Percentiles rank a stretch among this genome's conserved stretches.
phyloP scores from a whole-genome alignment of 805 yeast species.

The Teunomyces stri region DNA sequence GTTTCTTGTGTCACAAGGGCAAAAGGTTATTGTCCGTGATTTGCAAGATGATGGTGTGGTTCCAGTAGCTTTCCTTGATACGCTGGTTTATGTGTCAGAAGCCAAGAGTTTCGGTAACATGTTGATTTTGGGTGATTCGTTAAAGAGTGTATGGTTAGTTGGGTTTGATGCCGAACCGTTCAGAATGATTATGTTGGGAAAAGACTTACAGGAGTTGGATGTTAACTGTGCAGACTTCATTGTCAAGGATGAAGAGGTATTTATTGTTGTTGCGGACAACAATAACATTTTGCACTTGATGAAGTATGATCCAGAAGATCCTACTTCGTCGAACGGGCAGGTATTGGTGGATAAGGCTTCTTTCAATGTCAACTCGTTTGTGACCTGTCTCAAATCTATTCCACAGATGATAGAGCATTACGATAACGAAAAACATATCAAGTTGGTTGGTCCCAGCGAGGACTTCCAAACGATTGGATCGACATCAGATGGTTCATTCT shows the following conservation, averaged over 20 bases:
- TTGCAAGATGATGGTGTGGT: conserved; percentile 84
- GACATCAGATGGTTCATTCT: conserved; percentile 76
- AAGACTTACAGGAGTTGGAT: conserved; percentile 62
- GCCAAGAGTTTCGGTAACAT: conserved; percentile 81
- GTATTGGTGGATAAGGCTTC: conserved; percentile 66
- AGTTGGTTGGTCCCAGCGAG: conserved; percentile 14
- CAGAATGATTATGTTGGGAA: conserved; percentile 74
- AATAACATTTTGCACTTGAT: conserved; percentile 65
- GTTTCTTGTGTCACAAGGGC: conserved; percentile 83
- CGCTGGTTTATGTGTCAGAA: conserved; percentile 76
- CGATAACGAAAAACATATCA: conserved; percentile 20
- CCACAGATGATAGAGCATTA: conserved; percentile 37
- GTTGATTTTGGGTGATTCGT: conserved; percentile 75
- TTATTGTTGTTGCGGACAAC: conserved; percentile 66
- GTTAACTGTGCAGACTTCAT: conserved; percentile 75
- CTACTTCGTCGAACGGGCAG: conserved; percentile 77
- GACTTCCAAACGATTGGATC: conserved; percentile 67
- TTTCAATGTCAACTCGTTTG: conserved; percentile 62
- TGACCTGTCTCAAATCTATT: conserved; percentile 52
- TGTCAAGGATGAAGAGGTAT: conserved; percentile 66
- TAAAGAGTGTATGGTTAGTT: conserved; percentile 71
- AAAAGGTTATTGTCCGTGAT: conserved; percentile 74
- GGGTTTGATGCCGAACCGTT: conserved; percentile 97
- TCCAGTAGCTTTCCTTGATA: conserved; percentile 91
- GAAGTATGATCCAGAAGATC: conserved; percentile 91